Conservation (phyloP, 257 asterid genomes). For the Gentiana macrophylla region DNA sequence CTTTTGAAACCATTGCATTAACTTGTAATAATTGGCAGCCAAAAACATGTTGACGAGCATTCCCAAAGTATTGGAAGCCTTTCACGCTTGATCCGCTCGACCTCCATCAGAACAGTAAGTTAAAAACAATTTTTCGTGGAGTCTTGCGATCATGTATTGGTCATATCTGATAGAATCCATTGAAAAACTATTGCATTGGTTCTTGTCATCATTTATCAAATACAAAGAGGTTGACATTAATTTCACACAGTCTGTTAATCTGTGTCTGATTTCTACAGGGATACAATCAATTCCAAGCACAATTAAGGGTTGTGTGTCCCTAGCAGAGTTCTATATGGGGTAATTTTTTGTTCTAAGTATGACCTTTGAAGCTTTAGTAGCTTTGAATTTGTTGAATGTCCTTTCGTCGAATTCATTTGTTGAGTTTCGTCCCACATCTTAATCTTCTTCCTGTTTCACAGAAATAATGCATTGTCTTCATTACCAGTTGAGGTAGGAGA, state of each 20-base stretch:
- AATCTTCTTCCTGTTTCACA: slow-evolving; percentile 14
- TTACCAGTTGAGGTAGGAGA: slow-evolving; percentile 79
- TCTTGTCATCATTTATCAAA: background rate
- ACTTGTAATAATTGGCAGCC: slow-evolving; percentile 35
- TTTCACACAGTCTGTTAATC: slow-evolving; percentile 7
- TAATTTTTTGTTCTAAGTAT: slow-evolving; percentile 11
- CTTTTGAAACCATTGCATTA: slow-evolving; percentile 15
- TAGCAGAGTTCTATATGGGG: slow-evolving; percentile 91
- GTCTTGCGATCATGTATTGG: background rate
- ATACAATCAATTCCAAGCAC: slow-evolving; percentile 79
- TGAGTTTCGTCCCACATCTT: background rate
- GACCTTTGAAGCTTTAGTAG: background rate
- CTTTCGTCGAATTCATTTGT: no score
- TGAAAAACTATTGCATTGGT: background rate
- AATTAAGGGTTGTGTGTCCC: slow-evolving; percentile 72
- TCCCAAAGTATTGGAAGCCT: slow-evolving; percentile 76
- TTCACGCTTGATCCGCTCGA: slow-evolving; percentile 66
- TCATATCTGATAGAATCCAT: slow-evolving; percentile 3
- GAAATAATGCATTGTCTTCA: slow-evolving; percentile 62
- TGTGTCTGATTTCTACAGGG: slow-evolving; percentile 40
- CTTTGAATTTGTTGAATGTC: slow-evolving; percentile 9
- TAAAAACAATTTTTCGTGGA: slow-evolving; percentile 9
- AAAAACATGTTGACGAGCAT: slow-evolving; percentile 54
- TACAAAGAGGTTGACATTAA: slow-evolving; percentile 1
- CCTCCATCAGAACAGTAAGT: slow-evolving; percentile 91